A percentile compares a stretch with the other conserved stretches of the same genome.
Conservation (phyloP, 2,329 filamentous ascomycete species). For the Beauveria pseudobassiana region DNA sequence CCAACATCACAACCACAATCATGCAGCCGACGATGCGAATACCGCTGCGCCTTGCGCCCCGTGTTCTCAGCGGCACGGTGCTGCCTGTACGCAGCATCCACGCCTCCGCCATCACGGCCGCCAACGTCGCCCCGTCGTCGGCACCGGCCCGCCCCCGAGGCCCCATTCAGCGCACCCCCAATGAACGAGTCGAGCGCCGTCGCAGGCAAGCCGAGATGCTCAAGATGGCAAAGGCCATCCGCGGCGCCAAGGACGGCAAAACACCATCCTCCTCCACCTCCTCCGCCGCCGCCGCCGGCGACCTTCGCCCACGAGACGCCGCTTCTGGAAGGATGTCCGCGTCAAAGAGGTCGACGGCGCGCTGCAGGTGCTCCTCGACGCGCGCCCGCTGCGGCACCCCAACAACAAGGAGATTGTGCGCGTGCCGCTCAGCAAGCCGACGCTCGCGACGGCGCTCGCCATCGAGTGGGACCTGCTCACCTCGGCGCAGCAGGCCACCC, state of each 20-base stretch:
- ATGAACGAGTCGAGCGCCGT: constrained; percentile 42
- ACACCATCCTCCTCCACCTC: background rate
- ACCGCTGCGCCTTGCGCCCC: constrained; percentile 28
- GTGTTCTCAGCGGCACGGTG: constrained; percentile 16
- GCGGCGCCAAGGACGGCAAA: constrained; percentile 27
- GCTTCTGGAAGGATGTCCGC: constrained; percentile 83
- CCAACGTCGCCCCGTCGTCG: constrained; percentile 46
- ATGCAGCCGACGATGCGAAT: constrained; percentile 37
- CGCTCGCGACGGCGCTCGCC: constrained; percentile 78
- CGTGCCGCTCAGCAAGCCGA: constrained; percentile 66
- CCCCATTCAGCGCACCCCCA: constrained; percentile 34
- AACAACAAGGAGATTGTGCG: constrained; percentile 63
- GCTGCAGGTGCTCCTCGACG: constrained; percentile 66
- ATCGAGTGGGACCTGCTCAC: constrained; percentile 87
- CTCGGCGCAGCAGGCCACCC: constrained; percentile 74
- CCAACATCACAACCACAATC: constrained; percentile 13
- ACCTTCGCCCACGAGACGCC: constrained; percentile 45
- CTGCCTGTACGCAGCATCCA: constrained; percentile 23
- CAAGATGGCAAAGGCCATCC: constrained; percentile 42
- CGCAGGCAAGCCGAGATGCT: constrained; percentile 48
- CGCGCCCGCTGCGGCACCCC: constrained; percentile 69
- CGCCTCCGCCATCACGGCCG: constrained; percentile 27
- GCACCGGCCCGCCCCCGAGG: constrained; percentile 50
- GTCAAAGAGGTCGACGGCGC: constrained; percentile 56
- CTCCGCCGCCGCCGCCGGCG: background rate